These are phyloP conservation scores for Lepidopterella palustris DNA, from an alignment of 495 filamentous ascomycete genomes.

Conservation along the genomic window DNA sequence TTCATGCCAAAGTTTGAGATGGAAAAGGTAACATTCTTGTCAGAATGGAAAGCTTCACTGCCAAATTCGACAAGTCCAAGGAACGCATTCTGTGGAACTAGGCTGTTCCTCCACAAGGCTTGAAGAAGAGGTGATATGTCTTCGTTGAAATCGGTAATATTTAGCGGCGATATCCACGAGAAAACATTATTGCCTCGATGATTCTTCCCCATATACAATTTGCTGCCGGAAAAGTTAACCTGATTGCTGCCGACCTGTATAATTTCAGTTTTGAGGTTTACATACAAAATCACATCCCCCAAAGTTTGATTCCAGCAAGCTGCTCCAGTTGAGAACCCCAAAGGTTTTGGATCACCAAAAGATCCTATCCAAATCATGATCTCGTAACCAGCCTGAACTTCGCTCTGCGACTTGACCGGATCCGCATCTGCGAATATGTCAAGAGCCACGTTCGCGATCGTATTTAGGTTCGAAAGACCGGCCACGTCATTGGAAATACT, in stretches of 20 bases:
- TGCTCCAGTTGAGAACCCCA: constrained; percentile 2
- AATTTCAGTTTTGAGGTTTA: too few relatives aligned
- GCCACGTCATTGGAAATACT: background rate
- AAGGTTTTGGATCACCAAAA: constrained; percentile 11
- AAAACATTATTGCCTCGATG: constrained; percentile 12
- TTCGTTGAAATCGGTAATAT: constrained; percentile 16
- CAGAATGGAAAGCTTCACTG: constrained; percentile 18
- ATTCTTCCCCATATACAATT: constrained; percentile 16
- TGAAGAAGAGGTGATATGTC: constrained; percentile 15
- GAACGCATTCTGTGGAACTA: background rate
- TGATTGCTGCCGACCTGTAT: too few relatives aligned
- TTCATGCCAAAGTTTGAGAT: constrained; percentile 2
- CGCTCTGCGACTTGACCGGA: background rate
- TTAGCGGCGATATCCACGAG: constrained; percentile 17
- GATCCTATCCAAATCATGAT: constrained; percentile 24
- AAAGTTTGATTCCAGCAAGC: constrained; percentile 2
- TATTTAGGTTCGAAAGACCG: background rate
- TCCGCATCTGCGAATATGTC: constrained; percentile 24
- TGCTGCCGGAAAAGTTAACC: constrained; percentile 3
- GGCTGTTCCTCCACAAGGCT: constrained; percentile 6
- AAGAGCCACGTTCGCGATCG: constrained; percentile 3
- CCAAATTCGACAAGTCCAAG: constrained; percentile 24
- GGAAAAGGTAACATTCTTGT: constrained; percentile 21
- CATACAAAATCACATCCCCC: constrained; percentile 1
- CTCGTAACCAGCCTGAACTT: constrained; percentile 10